Percentiles rank a stretch among this genome's conserved stretches.
phyloP scores from a whole-genome alignment of 1,284 basidiomycete species.

The Ceratobasidium papillatum region DNA sequence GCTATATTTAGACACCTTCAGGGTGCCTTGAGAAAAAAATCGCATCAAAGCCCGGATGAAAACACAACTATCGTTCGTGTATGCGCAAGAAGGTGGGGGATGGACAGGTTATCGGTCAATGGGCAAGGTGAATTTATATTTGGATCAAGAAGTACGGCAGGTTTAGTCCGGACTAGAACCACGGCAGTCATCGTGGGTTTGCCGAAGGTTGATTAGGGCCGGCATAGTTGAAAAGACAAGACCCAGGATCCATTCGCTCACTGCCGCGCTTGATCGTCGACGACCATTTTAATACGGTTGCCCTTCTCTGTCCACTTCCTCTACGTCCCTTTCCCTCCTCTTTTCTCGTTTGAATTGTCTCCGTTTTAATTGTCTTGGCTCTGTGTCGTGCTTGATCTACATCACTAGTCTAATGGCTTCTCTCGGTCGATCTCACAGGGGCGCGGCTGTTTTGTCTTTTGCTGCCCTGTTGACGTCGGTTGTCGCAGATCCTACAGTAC shows the following conservation, averaged over 20 bases:
- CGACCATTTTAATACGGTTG: neutral
- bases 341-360: neutral
- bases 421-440: neutral
- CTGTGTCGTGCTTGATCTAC: neutral
- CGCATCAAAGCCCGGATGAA: neutral
- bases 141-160: neutral
- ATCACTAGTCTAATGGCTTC: conserved; percentile 27
- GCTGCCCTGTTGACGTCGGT: conserved; percentile 9
- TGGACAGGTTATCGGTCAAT: neutral
- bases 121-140: neutral
- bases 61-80: neutral
- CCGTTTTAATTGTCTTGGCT: neutral
- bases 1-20: conserved; percentile 4
- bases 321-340: neutral
- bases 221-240: neutral
- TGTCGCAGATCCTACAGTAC: conserved; percentile 1
- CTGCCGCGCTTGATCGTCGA: conserved; percentile 5
- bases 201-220: conserved; percentile 23
- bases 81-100: neutral
- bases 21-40: neutral
- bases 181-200: neutral
- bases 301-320: neutral
- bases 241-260: neutral
- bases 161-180: neutral
- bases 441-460: conserved; percentile 24